A percentile compares a stretch with the other conserved stretches of the same genome.
These are phyloP conservation scores for Santalum album DNA, from an alignment of 164 flowering plant genomes.

Conservation along the genomic window DNA sequence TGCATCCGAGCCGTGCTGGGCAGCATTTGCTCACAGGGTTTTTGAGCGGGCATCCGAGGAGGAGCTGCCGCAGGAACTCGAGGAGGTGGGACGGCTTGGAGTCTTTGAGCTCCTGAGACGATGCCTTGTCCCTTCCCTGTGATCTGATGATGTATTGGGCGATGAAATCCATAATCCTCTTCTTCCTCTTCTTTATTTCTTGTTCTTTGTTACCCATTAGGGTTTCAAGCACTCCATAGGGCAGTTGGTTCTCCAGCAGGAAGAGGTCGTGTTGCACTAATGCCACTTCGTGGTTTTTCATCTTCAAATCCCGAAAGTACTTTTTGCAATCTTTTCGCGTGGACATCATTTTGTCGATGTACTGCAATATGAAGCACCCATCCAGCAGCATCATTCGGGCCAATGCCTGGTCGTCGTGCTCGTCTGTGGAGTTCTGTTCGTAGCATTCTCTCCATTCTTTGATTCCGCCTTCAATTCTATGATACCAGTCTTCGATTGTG, in stretches of 20 bases:
- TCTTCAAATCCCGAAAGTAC: background rate
- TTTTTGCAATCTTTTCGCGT: background rate
- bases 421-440: background rate
- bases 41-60: too few species aligned
- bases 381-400: conserved; percentile 15
- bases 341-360: background rate
- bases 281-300: background rate
- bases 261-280: conserved; percentile 1
- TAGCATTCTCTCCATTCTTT: background rate
- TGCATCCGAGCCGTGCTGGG: too few species aligned
- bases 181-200: background rate
- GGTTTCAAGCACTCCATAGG: background rate
- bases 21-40: too few species aligned
- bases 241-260: conserved; percentile 10
- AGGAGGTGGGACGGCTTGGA: background rate
- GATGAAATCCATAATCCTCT: background rate
- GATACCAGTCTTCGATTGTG: background rate
- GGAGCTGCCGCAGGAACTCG: background rate
- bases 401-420: background rate
- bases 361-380: conserved; percentile 15
- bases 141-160: background rate
- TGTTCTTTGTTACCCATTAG: background rate
- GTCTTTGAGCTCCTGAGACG: background rate
- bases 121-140: background rate
- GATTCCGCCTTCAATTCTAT: background rate